phyloP scores from a whole-genome alignment of 1,139 yeast genomes.

The Casaregolazyma lundiana region DNA sequence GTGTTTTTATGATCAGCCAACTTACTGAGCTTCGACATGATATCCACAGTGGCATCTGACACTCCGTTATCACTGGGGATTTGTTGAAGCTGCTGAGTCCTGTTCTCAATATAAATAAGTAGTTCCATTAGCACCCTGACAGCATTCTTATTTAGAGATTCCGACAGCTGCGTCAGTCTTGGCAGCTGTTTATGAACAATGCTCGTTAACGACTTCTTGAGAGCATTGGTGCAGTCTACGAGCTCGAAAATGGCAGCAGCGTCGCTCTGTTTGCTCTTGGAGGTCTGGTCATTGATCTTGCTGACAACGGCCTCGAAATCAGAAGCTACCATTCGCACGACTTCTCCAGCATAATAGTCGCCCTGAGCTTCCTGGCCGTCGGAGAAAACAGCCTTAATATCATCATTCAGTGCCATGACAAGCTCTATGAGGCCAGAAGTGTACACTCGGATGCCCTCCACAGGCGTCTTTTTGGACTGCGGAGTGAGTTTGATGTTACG shows the following conservation, averaged over 20 bases:
- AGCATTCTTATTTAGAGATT: conserved; percentile 25
- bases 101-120: conserved; percentile 49
- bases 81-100: conserved; percentile 41
- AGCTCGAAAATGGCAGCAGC: conserved; percentile 27
- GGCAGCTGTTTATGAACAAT: conserved; percentile 19
- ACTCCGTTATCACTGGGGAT: conserved; percentile 61
- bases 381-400: not conserved
- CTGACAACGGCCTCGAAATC: conserved; percentile 36
- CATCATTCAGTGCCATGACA: conserved; percentile 6
- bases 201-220: conserved; percentile 19
- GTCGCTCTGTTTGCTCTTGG: conserved; percentile 23
- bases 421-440: conserved; percentile 6
- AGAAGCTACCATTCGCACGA: conserved; percentile 35
- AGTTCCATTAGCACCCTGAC: conserved; percentile 53
- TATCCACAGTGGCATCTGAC: conserved; percentile 65
- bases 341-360: conserved; percentile 35
- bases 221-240: conserved; percentile 23
- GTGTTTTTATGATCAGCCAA: conserved; percentile 60
- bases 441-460: conserved; percentile 7
- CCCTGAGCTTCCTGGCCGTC: not conserved
- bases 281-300: conserved; percentile 30
- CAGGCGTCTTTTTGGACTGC: conserved; percentile 7
- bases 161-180: conserved; percentile 21
- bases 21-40: conserved; percentile 58
- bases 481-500: conserved; percentile 5